A percentile compares a stretch with the other conserved stretches of the same genome.
Evolutionary conservation across 2,329 filamentous ascomycete species (phyloP).

Genomic region (Ophiostoma quercus): DNA sequence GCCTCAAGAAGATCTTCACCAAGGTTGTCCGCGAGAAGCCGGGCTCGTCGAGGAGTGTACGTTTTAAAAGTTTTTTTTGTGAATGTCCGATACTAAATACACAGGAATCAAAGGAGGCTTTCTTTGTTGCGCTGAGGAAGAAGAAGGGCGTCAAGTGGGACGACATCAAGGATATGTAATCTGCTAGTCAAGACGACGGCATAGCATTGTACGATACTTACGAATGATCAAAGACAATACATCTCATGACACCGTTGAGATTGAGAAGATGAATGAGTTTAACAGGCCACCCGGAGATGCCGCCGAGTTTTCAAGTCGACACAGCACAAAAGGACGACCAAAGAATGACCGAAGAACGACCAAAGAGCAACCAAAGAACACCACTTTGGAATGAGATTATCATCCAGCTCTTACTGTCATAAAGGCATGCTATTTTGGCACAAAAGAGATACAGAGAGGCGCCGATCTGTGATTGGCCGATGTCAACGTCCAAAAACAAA

Average conservation of each 20-base stretch:
- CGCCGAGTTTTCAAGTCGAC: too few relatives aligned
- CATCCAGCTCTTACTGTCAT: not conserved
- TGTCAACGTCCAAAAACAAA: not conserved
- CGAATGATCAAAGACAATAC: not conserved
- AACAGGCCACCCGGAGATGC: too few relatives aligned
- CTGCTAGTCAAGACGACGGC: not conserved
- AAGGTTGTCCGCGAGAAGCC: constrained; percentile 86
- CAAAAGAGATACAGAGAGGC: not conserved
- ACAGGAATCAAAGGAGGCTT: constrained; percentile 81
- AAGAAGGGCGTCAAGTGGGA: constrained; percentile 43
- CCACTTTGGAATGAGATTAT: too few relatives aligned
- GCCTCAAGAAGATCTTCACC: constrained; percentile 69
- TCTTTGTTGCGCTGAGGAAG: constrained; percentile 72
- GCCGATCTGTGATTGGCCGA: not conserved
- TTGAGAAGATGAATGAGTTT: too few relatives aligned
- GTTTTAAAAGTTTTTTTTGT: constrained; percentile 33
- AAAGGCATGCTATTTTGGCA: not conserved
- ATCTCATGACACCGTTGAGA: not conserved
- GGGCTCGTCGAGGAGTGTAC: constrained; percentile 78
- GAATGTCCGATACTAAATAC: too few relatives aligned
- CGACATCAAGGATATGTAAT: constrained; percentile 25
- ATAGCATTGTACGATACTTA: not conserved
- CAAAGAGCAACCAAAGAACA: too few relatives aligned
- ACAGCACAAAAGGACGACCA: too few relatives aligned
- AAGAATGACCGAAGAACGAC: too few relatives aligned